A percentile compares a stretch with the other conserved stretches of the same genome.
These are phyloP conservation scores for Silene latifolia DNA, from an alignment of 148 eudicot genomes.

Conservation along the genomic window DNA sequence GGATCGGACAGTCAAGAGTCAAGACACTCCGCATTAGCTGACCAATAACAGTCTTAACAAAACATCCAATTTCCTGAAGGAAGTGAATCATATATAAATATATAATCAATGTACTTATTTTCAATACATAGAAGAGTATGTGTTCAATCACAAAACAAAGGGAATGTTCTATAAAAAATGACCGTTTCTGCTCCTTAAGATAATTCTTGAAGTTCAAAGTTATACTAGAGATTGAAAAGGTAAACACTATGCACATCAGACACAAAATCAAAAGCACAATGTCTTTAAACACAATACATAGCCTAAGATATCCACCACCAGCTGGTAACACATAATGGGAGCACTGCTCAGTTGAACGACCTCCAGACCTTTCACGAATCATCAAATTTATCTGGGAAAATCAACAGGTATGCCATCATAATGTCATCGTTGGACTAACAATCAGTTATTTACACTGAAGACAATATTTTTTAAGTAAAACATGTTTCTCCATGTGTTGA, in stretches of 20 bases:
- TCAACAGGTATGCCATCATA: conserved; percentile 50
- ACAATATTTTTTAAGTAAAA: conserved; percentile 2
- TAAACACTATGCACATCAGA: neutral
- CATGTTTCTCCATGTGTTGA: neutral
- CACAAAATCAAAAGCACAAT: neutral
- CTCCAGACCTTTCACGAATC: conserved; percentile 78
- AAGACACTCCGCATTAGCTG: neutral
- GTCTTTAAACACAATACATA: neutral
- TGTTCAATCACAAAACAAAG: neutral
- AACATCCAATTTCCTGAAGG: neutral
- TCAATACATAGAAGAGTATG: neutral
- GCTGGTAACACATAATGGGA: conserved; percentile 17
- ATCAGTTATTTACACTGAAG: conserved; percentile 12
- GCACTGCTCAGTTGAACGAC: conserved; percentile 39
- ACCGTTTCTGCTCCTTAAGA: neutral
- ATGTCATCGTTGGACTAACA: conserved; percentile 25
- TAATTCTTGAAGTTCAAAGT: neutral
- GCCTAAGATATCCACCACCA: conserved; percentile 6
- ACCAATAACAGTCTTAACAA: neutral
- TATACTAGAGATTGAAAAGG: too few species aligned
- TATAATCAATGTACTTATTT: neutral
- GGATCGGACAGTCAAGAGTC: too few species aligned
- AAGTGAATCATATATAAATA: neutral
- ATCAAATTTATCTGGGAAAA: conserved; percentile 89
- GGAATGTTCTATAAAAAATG: neutral